Evolutionary conservation across 805 yeast species (phyloP).

Genomic region (Dipodascopsis tothii): DNA sequence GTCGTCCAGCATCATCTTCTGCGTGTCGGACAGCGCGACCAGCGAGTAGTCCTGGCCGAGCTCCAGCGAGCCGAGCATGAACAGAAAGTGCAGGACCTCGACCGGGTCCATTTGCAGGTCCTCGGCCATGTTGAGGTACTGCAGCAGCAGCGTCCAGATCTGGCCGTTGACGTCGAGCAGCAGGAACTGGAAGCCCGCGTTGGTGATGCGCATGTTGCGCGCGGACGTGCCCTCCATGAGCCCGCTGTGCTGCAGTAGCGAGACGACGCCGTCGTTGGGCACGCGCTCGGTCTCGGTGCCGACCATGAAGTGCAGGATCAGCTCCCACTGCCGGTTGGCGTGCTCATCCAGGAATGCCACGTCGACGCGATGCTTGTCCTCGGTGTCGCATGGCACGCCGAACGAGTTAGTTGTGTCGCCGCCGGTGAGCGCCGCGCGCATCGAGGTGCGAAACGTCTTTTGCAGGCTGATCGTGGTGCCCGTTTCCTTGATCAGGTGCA

Average conservation of each 20-base stretch:
- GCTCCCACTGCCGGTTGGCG: constrained; percentile 88
- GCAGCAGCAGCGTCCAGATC: constrained; percentile 84
- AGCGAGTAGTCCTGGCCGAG: constrained; percentile 79
- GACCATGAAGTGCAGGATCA: constrained; percentile 93
- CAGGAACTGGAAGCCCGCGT: constrained; percentile 87
- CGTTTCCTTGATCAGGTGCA: constrained; percentile 64
- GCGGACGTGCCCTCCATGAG: constrained; percentile 57
- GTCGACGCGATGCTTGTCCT: constrained; percentile 51
- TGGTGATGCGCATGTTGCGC: constrained; percentile 61
- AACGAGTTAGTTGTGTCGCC: constrained; percentile 53
- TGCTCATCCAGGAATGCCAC: constrained; percentile 65
- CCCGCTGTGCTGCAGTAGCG: constrained; percentile 68
- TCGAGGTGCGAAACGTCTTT: constrained; percentile 63
- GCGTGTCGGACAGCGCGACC: constrained; percentile 66
- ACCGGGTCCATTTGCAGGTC: constrained; percentile 88
- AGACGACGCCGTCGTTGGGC: constrained; percentile 78
- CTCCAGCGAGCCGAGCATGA: constrained; percentile 87
- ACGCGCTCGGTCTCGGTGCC: constrained; percentile 67
- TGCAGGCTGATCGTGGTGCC: constrained; percentile 51
- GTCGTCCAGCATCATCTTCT: constrained; percentile 78
- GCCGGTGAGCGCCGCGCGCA: constrained; percentile 80
- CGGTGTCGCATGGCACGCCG: constrained; percentile 59
- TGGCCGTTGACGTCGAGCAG: constrained; percentile 90
- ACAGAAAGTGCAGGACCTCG: constrained; percentile 86
- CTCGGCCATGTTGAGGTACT: constrained; percentile 79